Percentiles rank a stretch among this genome's conserved stretches.
Conservation (phyloP, 2,329 filamentous ascomycete genomes). For the Neonectria faginata region DNA sequence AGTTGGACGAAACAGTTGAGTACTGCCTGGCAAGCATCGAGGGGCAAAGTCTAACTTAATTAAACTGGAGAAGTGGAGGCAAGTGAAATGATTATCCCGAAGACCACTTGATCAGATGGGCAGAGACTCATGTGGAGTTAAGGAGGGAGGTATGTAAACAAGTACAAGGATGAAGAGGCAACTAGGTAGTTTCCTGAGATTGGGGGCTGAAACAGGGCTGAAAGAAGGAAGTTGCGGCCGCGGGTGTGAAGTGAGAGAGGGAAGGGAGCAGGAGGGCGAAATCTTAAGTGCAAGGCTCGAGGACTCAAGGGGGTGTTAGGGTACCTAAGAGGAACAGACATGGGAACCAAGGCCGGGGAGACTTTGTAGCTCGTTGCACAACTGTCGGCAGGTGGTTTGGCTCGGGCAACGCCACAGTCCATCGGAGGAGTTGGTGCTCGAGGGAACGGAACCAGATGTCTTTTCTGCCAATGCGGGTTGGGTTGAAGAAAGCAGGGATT, state of each 20-base stretch:
- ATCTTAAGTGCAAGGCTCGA: background rate
- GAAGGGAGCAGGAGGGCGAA: constrained; percentile 5
- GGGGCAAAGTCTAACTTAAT: background rate
- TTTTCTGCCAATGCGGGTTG: constrained; percentile 2
- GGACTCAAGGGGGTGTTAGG: constrained; percentile 19
- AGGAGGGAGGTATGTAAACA: background rate
- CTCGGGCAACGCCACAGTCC: constrained; percentile 27
- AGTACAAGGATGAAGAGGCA: constrained; percentile 2
- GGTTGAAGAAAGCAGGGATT: background rate
- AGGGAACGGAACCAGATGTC: constrained; percentile 11
- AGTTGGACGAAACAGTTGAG: constrained; percentile 8
- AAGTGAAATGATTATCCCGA: constrained; percentile 10
- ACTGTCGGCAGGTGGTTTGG: constrained; percentile 20
- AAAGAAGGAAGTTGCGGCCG: constrained; percentile 15
- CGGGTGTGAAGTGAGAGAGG: constrained; percentile 4
- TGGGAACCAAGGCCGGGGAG: constrained; percentile 24
- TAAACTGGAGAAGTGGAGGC: background rate
- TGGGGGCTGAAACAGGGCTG: constrained; percentile 23
- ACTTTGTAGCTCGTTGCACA: constrained; percentile 29
- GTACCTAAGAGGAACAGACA: constrained; percentile 33
- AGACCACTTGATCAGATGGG: constrained; percentile 20
- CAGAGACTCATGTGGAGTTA: background rate
- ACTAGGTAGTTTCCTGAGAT: constrained; percentile 16
- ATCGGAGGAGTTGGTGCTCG: constrained; percentile 7
- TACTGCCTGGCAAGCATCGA: constrained; percentile 2